phyloP scores from a whole-genome alignment of 2,329 filamentous ascomycete genomes.

The Thielaviopsis punctulata region DNA sequence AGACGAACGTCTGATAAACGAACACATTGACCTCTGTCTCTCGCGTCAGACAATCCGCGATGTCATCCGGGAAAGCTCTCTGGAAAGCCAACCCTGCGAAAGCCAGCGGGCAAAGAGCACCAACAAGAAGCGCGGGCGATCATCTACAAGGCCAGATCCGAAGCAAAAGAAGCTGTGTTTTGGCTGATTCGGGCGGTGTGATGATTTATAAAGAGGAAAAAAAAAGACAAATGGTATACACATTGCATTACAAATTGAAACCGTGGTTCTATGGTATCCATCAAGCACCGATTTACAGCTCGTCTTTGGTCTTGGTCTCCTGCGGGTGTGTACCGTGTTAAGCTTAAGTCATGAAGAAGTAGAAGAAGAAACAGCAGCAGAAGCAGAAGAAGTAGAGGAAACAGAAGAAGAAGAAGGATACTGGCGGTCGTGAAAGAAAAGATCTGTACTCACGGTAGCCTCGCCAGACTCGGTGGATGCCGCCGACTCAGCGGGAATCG shows the following conservation, averaged over 20 bases:
- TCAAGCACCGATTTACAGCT: conserved; percentile 11
- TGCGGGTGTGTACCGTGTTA: conserved; percentile 5
- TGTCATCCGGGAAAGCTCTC: conserved; percentile 39
- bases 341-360: conserved; percentile 3
- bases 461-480: not conserved
- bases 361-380: too few relatives aligned
- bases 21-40: conserved; percentile 82
- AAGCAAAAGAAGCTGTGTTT: conserved; percentile 37
- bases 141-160: conserved; percentile 21
- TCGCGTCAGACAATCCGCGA: conserved; percentile 76
- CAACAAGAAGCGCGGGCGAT: conserved; percentile 14
- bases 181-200: conserved; percentile 19
- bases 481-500: conserved; percentile 1
- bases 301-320: conserved; percentile 11
- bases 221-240: not conserved
- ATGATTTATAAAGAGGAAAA: not conserved
- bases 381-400: too few relatives aligned
- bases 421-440: conserved; percentile 7
- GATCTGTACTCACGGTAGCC: conserved; percentile 8
- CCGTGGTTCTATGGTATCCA: conserved; percentile 3
- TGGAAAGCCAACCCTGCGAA: not conserved
- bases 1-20: conserved; percentile 65
- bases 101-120: not conserved
- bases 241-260: not conserved
- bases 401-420: too few relatives aligned